A percentile compares a stretch with the other conserved stretches of the same genome.
These are phyloP conservation scores for Uronychia setigera DNA, from an alignment of 73 alveolate species.

Conservation along the genomic window DNA sequence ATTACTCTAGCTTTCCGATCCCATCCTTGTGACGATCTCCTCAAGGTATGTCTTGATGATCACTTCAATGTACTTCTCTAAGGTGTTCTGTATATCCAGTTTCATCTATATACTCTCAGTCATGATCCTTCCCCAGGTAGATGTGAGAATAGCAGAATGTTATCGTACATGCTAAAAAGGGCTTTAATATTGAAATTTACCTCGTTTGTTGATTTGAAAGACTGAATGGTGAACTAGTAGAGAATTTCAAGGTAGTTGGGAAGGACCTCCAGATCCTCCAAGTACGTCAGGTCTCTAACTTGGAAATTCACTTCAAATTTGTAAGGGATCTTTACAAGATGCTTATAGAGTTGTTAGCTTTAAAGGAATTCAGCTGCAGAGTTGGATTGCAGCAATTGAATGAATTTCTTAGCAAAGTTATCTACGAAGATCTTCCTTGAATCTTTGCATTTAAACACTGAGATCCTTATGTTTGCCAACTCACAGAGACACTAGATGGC, in stretches of 20 bases:
- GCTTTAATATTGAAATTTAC: neutral
- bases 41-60: constrained; percentile 32
- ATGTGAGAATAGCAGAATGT: constrained; percentile 34
- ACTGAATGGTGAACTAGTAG: constrained; percentile 37
- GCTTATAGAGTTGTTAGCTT: constrained; percentile 17
- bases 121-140: constrained; percentile 43
- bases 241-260: constrained; percentile 33
- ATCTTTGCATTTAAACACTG: constrained; percentile 39
- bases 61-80: constrained; percentile 39
- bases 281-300: constrained; percentile 50
- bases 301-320: constrained; percentile 63
- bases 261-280: constrained; percentile 23
- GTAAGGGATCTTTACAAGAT: constrained; percentile 42
- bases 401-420: constrained; percentile 31
- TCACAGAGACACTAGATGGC: constrained; percentile 45
- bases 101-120: constrained; percentile 28
- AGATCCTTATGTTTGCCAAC: constrained; percentile 37
- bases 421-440: constrained; percentile 22
- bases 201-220: neutral
- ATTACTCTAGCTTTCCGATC: neutral
- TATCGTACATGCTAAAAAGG: constrained; percentile 2
- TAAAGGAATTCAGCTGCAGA: neutral
- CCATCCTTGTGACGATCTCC: constrained; percentile 24
- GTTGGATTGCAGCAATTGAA: neutral
- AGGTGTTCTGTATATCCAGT: constrained; percentile 11